Base-by-base conservation (phyloP, 2,329 filamentous ascomycete genomes). In the Domatiomyces catenatus region DNA sequence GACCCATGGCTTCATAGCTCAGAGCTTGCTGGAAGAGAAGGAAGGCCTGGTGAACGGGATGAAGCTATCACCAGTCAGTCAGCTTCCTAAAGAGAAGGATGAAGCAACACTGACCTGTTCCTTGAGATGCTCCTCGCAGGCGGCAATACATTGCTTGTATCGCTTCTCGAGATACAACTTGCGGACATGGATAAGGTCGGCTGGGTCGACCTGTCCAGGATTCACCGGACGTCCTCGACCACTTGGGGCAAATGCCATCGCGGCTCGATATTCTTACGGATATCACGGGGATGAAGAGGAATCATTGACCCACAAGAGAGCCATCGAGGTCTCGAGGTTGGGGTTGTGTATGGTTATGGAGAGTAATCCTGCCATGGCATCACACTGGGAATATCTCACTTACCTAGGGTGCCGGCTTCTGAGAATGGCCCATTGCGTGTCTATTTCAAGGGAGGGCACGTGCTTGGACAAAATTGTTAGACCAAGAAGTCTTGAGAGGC, bases 11-110 rank as follows among this genome's bases (percentile, higher is more conserved):
- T 44, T 60, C 58, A 48, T 58, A 55, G 28, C 49, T 59, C 7
- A 52, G 49, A 22, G 57, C 58, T 42, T 56, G 50, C 46, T 59
- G 59, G 49, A 57, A 60, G 48, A 50, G 52, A 44, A 60, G 56
- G 49, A 56, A 59, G 15, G 51, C 47, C 32, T 49, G n/a, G 26
- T 56, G 56, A 6, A 60, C 43, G 8, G 53, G 52, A 50, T 59
- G 58, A 17, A 54, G 47, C 57, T 60, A 10, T 42, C 42, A 22
- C 43, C 12, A 49, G 51, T 22, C 12, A 49, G 51, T 22, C 22
- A 15, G 18, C 26, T 24, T 22, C 22, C 24, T 24, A 36, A 19
- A 36, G 48, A 48, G 15, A 42, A n/a, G 3, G 42, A 22, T 22
- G 8, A 17, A 3, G 7, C 28, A 36, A 46, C 18, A 54, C 52